A percentile compares a stretch with the other conserved stretches of the same genome.
phyloP scores from a whole-genome alignment of 2,329 filamentous ascomycete genomes.

The Lanzia echinophila region DNA sequence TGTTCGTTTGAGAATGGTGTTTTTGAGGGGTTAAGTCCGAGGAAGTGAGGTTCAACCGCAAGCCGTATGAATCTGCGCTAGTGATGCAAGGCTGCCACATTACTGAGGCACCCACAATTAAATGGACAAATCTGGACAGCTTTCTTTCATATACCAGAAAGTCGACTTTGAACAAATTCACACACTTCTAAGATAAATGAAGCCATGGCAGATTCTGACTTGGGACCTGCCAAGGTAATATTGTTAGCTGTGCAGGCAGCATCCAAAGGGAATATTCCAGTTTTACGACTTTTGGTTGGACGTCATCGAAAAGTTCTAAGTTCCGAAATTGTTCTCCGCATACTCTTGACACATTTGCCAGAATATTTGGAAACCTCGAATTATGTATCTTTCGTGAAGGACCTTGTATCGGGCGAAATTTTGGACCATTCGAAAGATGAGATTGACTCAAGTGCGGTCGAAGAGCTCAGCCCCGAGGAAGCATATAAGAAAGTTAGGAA shows the following conservation, averaged over 20 bases:
- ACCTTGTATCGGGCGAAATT: slow-evolving; percentile 36
- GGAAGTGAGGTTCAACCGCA: slow-evolving; percentile 20
- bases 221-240: slow-evolving; percentile 62
- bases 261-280: slow-evolving; percentile 55
- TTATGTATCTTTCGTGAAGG: slow-evolving; percentile 56
- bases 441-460: slow-evolving; percentile 50
- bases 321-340: slow-evolving; percentile 59
- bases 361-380: slow-evolving; percentile 58
- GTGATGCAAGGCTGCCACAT: background rate
- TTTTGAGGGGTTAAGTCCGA: slow-evolving; percentile 12
- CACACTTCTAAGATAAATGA: slow-evolving; percentile 12
- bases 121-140: slow-evolving; percentile 5
- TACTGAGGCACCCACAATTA: slow-evolving; percentile 5
- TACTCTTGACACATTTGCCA: slow-evolving; percentile 71
- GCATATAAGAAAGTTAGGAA: slow-evolving; percentile 58
- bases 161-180: background rate
- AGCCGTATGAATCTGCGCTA: background rate
- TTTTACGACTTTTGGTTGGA: slow-evolving; percentile 53
- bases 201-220: slow-evolving; percentile 31
- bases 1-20: slow-evolving; percentile 22
- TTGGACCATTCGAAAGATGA: slow-evolving; percentile 32
- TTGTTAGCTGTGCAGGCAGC: slow-evolving; percentile 68
- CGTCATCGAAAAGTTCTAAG: slow-evolving; percentile 51
- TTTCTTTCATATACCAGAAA: background rate
- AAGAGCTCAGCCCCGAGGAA: slow-evolving; percentile 53